Base-by-base conservation (phyloP, 169 alveolate species). In the Plasmodium billcollinsi region DNA sequence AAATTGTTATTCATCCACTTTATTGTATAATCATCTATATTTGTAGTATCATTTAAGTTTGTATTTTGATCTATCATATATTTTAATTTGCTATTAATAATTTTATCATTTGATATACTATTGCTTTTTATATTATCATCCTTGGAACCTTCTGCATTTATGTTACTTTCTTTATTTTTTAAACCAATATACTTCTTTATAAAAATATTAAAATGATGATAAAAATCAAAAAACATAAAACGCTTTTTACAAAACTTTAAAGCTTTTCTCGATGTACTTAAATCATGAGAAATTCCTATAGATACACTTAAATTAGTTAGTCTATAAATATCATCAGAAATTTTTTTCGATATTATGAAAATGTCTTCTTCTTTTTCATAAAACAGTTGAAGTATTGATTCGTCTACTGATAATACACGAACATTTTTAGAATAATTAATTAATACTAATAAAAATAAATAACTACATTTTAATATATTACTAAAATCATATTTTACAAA, bases 171-270 rank as follows among this genome's bases (percentile, higher is more conserved):
- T 58, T n/a, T 52, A 33, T 67, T 45, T 54, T 52, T 18, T 15
- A 12, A 33, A 11, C 21, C 12, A 56, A 18, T 26, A 26, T 74
- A 14, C 33, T 39, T 70, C 80, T 65, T 49, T 29, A 80, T 52
- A 54, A 80, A 80, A 66, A 80, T 80, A 29, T 63, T 52, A 49
- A 80, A 80, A 52, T 80, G 90, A 54, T 80, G 90, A 54, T 80
- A 80, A 67, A 66, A 80, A 67, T 80, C 90, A 52, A 80, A 67
- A 80, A 80, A 80, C 29, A 80, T n/a, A 80, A 66, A 80, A 39
- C 90, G 78, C 45, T 80, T 80, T 67, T 80, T 80, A 45, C 90
- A 80, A 80, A 66, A 80, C 24, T 66, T 67, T 52, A 80, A 15
- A n/a, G 90, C 90, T 18, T 80, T 58, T 45, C 54, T 80, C 9